Conservation (phyloP, 2,329 filamentous ascomycete genomes). For the Penicillium rolfsii region DNA sequence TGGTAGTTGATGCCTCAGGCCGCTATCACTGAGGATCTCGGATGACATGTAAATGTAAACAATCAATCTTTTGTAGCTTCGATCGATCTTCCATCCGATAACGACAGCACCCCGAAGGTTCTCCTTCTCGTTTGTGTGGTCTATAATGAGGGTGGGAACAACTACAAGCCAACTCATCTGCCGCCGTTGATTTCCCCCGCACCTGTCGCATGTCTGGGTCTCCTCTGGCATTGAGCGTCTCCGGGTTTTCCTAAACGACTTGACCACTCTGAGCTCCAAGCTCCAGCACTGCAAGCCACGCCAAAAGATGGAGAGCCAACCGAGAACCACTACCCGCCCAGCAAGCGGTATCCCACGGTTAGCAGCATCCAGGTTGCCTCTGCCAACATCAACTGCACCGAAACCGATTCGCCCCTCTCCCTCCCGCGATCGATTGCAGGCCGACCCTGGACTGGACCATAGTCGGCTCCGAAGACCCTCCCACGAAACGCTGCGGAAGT, state of each 20-base stretch:
- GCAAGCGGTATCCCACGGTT: constrained; percentile 53
- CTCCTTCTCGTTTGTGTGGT: background rate
- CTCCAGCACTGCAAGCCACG: background rate
- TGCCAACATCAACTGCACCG: constrained; percentile 48
- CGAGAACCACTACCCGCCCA: constrained; percentile 33
- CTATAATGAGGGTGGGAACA: constrained; percentile 12
- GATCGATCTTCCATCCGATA: constrained; percentile 5
- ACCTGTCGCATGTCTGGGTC: constrained; percentile 10
- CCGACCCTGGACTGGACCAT: constrained; percentile 44
- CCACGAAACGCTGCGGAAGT: constrained; percentile 43
- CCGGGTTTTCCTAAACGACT: constrained; percentile 10
- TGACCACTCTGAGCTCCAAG: constrained; percentile 7
- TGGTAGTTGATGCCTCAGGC: constrained; percentile 19
- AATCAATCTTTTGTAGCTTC: constrained; percentile 17
- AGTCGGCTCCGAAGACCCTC: constrained; percentile 45
- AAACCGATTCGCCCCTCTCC: constrained; percentile 51
- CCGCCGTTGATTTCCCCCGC: constrained; percentile 7
- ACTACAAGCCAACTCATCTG: constrained; percentile 4
- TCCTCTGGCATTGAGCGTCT: background rate
- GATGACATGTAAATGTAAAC: constrained; percentile 22
- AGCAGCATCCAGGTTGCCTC: constrained; percentile 55
- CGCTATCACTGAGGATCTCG: constrained; percentile 13
- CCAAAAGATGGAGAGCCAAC: constrained; percentile 41
- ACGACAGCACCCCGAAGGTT: background rate
- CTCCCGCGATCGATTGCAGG: constrained; percentile 53